Evolutionary conservation across 495 filamentous ascomycete species (phyloP), one percentile per base, ranked within the genome.

Genomic region (Acidiella bohemica): DNA sequence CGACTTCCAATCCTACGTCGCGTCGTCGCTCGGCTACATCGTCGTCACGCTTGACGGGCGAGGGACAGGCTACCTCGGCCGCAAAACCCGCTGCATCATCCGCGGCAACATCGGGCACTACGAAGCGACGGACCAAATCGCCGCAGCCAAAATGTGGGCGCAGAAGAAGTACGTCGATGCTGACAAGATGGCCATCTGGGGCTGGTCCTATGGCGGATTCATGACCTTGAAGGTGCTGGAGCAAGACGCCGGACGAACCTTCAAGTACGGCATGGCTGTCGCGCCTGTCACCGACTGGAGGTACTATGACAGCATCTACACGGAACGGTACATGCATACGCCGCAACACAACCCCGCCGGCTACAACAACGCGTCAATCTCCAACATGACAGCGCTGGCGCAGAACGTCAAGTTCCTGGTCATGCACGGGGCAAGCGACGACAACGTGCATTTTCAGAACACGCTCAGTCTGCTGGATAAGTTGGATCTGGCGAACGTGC

Each of bases 381-480:
- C 51, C 28, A 78, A 96, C 53, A 74, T 71, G 45, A 61, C 66
- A 2, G 76, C 83, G 1, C 64, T 97, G 12, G 56, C 62, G 13
- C 54, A 78, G 46, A 93, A 81, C 50, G 78, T 83, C 29, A 72
- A 88, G 19, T 97, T 96, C 59, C 60, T 96, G 17, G 58, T 97
- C 42, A 93, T 95, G 82, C 90, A 97, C 53, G 90, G 90, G 42
- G 71, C 85, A 11, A 80, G 82, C 3, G 90, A 97, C 50, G 90
- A 97, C 60, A 97, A 97, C 50, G 90, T 97, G 5, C 90, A 97
- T 58, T 70, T 93, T 58, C 90, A 97, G 59, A 96, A 93, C 55
- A 78, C 84, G 1, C 67, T 95, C 36, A 80, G 75, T 3, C 60
- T 97, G 47, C 60, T 96, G 32, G 90, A 97, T 59, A 79, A 78